These are phyloP conservation scores for Osmanthus fragrans DNA, from an alignment of 257 asterid genomes.

Conservation along the genomic window DNA sequence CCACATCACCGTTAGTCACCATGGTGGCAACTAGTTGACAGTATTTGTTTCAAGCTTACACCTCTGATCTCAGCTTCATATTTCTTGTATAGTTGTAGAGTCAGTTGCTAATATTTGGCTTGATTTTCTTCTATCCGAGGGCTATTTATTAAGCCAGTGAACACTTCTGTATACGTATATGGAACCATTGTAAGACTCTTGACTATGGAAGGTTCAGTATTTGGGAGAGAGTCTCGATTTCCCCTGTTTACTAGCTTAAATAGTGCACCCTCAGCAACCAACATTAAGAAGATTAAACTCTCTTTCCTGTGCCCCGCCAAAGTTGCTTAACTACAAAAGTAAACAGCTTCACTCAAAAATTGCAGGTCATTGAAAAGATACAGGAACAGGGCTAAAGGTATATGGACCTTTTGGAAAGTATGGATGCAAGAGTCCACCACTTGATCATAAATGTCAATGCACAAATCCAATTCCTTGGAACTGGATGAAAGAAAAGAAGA, in stretches of 20 bases:
- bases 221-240: constrained; percentile 23
- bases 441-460: constrained; percentile 83
- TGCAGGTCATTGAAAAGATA: too few species aligned
- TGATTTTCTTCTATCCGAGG: neutral
- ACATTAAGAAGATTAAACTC: constrained; percentile 37
- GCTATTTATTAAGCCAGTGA: neutral
- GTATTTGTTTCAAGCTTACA: constrained; percentile 11
- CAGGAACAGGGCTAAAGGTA: too few species aligned
- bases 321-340: constrained; percentile 72
- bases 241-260: constrained; percentile 33
- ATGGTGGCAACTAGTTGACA: neutral
- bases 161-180: neutral
- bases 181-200: constrained; percentile 29
- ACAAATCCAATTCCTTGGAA: constrained; percentile 55
- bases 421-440: constrained; percentile 96
- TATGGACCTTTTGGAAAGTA: constrained; percentile 1
- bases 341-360: constrained; percentile 18
- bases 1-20: too few species aligned
- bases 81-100: neutral
- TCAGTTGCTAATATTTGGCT: neutral
- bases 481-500: constrained; percentile 22
- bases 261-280: constrained; percentile 63
- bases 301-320: constrained; percentile 91
- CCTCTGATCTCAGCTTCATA: neutral
- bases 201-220: constrained; percentile 42